These are phyloP conservation scores for Tanacetum coccineum DNA, from an alignment of 129 eudicot species.

Conservation along the genomic window DNA sequence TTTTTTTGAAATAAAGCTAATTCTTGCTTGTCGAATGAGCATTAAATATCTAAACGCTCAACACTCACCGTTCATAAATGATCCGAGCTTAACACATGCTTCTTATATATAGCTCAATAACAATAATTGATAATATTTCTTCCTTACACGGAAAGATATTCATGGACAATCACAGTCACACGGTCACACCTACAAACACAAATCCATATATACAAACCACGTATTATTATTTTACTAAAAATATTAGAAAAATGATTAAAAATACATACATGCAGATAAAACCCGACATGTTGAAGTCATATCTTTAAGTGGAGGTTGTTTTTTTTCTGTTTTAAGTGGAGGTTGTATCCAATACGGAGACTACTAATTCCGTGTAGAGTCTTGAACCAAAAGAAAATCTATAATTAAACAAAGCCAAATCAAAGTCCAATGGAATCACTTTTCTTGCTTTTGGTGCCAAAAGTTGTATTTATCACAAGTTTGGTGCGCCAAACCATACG, in stretches of 20 bases:
- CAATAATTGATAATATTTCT: too few species aligned
- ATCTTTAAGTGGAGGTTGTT: background rate
- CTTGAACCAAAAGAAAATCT: constrained; percentile 6
- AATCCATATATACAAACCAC: background rate
- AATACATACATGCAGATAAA: background rate
- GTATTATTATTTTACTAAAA: background rate
- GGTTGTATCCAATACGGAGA: constrained; percentile 24
- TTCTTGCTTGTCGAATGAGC: too few species aligned
- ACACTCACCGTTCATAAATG: too few species aligned
- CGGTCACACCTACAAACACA: background rate
- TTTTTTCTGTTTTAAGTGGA: constrained; percentile 5
- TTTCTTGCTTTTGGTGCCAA: constrained; percentile 29
- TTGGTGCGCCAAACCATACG: constrained; percentile 32
- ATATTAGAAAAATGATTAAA: background rate
- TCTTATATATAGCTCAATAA: too few species aligned
- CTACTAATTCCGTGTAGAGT: constrained; percentile 19
- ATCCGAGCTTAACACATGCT: too few species aligned
- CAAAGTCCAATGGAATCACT: constrained; percentile 19
- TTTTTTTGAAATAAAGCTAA: too few species aligned
- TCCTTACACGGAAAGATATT: background rate
- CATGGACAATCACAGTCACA: too few species aligned
- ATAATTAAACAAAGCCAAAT: background rate
- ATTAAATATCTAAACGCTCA: too few species aligned
- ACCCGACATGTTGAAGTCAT: constrained; percentile 17
- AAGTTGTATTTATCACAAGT: constrained; percentile 26